phyloP scores from a whole-genome alignment of 345 rosid genomes.

The Reutealis trisperma region DNA sequence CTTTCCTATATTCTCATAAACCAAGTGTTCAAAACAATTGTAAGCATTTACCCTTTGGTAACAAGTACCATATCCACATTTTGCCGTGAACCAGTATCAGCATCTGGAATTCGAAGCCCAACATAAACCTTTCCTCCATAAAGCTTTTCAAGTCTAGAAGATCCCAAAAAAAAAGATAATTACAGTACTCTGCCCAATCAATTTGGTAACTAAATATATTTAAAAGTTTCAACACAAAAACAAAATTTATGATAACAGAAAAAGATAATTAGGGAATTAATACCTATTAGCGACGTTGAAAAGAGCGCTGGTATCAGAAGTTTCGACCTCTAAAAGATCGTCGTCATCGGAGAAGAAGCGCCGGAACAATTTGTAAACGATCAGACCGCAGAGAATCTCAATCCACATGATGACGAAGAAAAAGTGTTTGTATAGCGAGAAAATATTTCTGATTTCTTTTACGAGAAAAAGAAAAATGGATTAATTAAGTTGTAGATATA shows the following conservation, averaged over 20 bases:
- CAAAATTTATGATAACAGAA: no score
- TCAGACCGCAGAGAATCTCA: slow-evolving; percentile 70
- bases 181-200: no score
- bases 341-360: slow-evolving; percentile 51
- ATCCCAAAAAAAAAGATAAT: no score
- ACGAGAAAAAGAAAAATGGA: background rate
- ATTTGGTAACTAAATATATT: no score
- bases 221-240: no score
- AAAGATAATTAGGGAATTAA: no score
- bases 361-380: slow-evolving; percentile 53
- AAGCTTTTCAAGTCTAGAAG: slow-evolving; percentile 88
- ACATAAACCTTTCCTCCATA: slow-evolving; percentile 77
- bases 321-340: slow-evolving; percentile 54
- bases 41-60: slow-evolving; percentile 51
- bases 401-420: slow-evolving; percentile 61
- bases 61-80: slow-evolving; percentile 70
- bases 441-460: background rate
- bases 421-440: background rate
- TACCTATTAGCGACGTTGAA: slow-evolving; percentile 76
- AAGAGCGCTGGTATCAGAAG: slow-evolving; percentile 64
- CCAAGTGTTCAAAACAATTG: background rate
- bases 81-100: slow-evolving; percentile 75
- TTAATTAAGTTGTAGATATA: no score
- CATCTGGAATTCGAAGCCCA: slow-evolving; percentile 91
- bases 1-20: background rate